Base-by-base conservation (phyloP, 305 asterid species). In the Lippia alba region DNA sequence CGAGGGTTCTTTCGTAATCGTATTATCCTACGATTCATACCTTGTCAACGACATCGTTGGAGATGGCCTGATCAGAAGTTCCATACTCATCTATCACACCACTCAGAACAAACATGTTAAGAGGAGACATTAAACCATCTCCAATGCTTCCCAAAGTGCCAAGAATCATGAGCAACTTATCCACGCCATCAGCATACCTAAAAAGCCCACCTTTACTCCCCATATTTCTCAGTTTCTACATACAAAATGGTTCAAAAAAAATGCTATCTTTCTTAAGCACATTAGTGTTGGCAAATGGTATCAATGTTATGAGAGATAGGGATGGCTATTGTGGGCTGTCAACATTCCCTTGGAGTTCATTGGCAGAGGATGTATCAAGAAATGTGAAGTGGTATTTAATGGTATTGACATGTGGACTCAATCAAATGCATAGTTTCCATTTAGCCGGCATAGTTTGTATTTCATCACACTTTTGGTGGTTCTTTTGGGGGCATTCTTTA, bases 101-200 rank as follows among this genome's bases (percentile, higher is more conserved):
- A 33, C 89, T 81, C 8, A 90, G 80, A 65, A 85, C 67, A 33
- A 75, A 56, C 92, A 90, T 77, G 67, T 81, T 85, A 61, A 90
- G 82, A 4, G 95, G 94, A 32, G 90, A 78, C 84, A 83, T 79
- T 15, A 87, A 61, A 11, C 95, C 92, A 67, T 90, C 94, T 64
- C 95, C 96, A 18, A 90, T 68, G 80, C 91, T 76, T 6, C 95
- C 91, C 39, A 86, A 44, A 19, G 74, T 67, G 3, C 96, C 95
- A 15, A 87, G 36, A 54, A 86, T 4, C 91, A 87, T 86, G 14
- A 90, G 75, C 56, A 82, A 57, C 73, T 78, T 90, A 64, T 90
- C 95, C 34, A 46, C 12, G 33, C 79, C 73, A 74, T 90, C 95
- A 1, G 95, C 90, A 18, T 78, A 83, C 64, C 81, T 55, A 74